phyloP scores from a whole-genome alignment of 768 basidiomycete species.

The Suillus sp. region DNA sequence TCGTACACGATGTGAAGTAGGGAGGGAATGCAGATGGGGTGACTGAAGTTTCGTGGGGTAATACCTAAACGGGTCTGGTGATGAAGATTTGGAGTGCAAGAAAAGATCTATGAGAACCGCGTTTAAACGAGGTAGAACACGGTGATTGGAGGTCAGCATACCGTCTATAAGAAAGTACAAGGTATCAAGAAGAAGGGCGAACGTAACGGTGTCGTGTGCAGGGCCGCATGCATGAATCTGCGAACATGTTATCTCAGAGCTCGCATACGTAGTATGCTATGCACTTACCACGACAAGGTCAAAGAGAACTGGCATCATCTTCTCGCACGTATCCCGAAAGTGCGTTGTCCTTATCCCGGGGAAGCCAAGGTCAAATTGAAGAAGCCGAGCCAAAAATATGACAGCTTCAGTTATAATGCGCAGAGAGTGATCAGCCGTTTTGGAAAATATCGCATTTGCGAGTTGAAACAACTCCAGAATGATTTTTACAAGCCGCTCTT shows the following conservation, averaged over 20 bases:
- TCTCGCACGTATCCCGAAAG: conserved; percentile 47
- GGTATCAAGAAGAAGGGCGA: conserved; percentile 72
- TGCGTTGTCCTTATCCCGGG: conserved; percentile 55
- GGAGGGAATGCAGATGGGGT: conserved; percentile 56
- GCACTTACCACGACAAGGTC: conserved; percentile 53
- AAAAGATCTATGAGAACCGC: conserved; percentile 55
- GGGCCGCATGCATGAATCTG: conserved; percentile 60
- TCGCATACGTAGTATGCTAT: conserved; percentile 7
- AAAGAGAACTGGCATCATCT: conserved; percentile 47
- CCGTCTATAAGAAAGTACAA: conserved; percentile 75
- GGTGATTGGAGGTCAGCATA: conserved; percentile 30
- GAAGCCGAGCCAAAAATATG: conserved; percentile 61
- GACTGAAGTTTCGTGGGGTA: conserved; percentile 56
- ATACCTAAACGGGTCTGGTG: conserved; percentile 60
- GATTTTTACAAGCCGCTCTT: conserved; percentile 57
- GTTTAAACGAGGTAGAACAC: conserved; percentile 7
- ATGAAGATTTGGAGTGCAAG: conserved; percentile 51
- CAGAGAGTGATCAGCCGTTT: conserved; percentile 23
- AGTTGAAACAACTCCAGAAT: conserved; percentile 48
- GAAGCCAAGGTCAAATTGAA: conserved; percentile 77
- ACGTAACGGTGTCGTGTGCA: conserved; percentile 56
- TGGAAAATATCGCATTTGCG: conserved; percentile 40
- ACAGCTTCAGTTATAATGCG: conserved; percentile 42
- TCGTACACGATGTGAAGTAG: conserved; percentile 57
- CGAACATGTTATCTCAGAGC: conserved; percentile 13